A percentile compares a stretch with the other conserved stretches of the same genome.
phyloP scores from a whole-genome alignment of 352 stramenopile species.

The Pythium graminicola region DNA sequence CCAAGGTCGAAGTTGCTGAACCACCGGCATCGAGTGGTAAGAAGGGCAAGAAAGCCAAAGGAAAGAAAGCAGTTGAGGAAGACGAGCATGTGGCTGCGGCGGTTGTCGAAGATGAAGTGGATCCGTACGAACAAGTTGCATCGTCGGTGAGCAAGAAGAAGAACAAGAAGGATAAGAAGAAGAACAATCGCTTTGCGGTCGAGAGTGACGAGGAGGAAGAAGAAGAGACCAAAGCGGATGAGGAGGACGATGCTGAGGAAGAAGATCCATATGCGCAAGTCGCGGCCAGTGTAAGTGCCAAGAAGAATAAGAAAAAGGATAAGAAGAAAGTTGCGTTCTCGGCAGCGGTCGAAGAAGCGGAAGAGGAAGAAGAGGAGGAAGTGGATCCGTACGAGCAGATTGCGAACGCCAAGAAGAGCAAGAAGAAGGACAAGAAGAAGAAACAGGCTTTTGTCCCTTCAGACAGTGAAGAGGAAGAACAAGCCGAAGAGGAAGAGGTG shows the following conservation, averaged over 20 bases:
- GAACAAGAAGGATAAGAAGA: slow-evolving; percentile 32
- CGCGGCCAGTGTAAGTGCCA: slow-evolving; percentile 20
- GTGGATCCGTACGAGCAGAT: slow-evolving; percentile 42
- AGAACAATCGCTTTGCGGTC: slow-evolving; percentile 23
- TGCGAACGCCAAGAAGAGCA: slow-evolving; percentile 70
- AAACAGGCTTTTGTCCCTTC: slow-evolving; percentile 33
- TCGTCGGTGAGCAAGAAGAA: slow-evolving; percentile 23
- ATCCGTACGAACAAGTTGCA: slow-evolving; percentile 26
- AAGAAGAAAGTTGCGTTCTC: slow-evolving; percentile 26
- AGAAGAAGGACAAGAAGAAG: slow-evolving; percentile 66
- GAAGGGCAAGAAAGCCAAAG: slow-evolving; percentile 68
- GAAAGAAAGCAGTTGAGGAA: slow-evolving; percentile 61
- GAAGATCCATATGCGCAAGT: slow-evolving; percentile 26
- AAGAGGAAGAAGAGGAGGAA: slow-evolving; percentile 31
- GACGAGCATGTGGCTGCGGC: slow-evolving; percentile 26
- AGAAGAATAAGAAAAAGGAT: slow-evolving; percentile 34
- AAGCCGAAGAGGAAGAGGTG: slow-evolving; percentile 27
- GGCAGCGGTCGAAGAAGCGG: slow-evolving; percentile 16
- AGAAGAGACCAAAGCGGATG: slow-evolving; percentile 25
- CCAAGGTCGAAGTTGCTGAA: slow-evolving; percentile 24
- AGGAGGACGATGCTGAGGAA: slow-evolving; percentile 28
- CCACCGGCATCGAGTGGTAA: slow-evolving; percentile 15
- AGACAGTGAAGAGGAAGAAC: slow-evolving; percentile 36
- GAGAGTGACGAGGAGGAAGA: slow-evolving; percentile 33
- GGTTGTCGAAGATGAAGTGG: slow-evolving; percentile 16